Conservation (phyloP, 352 stramenopile species). For the Pythium guiyangense region DNA sequence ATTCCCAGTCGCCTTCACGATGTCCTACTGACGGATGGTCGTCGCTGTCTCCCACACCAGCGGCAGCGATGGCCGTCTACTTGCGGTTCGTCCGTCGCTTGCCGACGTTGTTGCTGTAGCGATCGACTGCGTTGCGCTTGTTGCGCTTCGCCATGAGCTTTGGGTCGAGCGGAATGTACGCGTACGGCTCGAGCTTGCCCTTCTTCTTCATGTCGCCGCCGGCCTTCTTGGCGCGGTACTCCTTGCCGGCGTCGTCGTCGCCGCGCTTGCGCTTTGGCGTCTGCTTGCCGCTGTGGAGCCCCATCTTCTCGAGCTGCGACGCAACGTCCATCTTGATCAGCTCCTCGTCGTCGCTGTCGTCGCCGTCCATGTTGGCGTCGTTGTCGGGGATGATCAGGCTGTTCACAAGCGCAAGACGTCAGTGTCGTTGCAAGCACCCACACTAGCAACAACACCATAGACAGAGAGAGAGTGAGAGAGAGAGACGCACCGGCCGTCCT, state of each 20-base stretch:
- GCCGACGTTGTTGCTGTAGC: slow-evolving; percentile 73
- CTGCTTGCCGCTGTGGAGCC: slow-evolving; percentile 39
- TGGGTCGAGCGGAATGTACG: slow-evolving; percentile 96
- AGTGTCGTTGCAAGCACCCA: no score
- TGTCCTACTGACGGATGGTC: no score
- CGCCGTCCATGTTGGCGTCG: slow-evolving; percentile 44
- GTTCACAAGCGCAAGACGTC: not conserved
- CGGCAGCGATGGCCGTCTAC: slow-evolving; percentile 14
- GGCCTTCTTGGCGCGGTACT: slow-evolving; percentile 95
- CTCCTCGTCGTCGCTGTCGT: slow-evolving; percentile 63
- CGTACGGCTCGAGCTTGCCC: slow-evolving; percentile 96
- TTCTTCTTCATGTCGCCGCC: slow-evolving; percentile 96
- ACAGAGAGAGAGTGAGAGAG: no score
- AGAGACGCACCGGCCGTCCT: slow-evolving; percentile 85
- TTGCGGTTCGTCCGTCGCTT: slow-evolving; percentile 63
- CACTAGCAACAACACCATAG: no score
- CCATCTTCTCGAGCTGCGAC: slow-evolving; percentile 79
- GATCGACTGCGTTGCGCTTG: slow-evolving; percentile 74
- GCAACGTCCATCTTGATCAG: slow-evolving; percentile 83
- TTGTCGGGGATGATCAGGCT: slow-evolving; percentile 80
- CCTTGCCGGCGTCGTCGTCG: slow-evolving; percentile 71
- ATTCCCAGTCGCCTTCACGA: no score
- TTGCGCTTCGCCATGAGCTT: slow-evolving; percentile 92
- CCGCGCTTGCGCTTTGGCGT: slow-evolving; percentile 56
- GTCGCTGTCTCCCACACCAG: not conserved